phyloP scores from a whole-genome alignment of 1,139 yeast species.

The Arxiozyma heterogenica region DNA sequence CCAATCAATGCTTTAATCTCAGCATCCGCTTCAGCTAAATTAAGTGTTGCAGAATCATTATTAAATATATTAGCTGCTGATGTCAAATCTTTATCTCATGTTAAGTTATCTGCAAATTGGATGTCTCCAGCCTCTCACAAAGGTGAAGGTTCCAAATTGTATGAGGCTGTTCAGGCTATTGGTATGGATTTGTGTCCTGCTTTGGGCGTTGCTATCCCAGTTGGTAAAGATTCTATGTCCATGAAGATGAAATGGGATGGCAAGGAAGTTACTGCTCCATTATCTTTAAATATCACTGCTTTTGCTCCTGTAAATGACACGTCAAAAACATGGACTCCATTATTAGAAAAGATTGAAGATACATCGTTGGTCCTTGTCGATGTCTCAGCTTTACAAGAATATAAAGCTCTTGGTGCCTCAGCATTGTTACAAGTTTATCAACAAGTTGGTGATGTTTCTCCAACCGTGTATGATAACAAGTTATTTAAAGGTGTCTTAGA shows the following conservation, averaged over 20 bases:
- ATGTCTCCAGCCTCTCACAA: slow-evolving; percentile 95
- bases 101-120: slow-evolving; percentile 96
- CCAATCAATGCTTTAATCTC: slow-evolving; percentile 85
- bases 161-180: slow-evolving; percentile 95
- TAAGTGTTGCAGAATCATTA: slow-evolving; percentile 93
- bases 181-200: slow-evolving; percentile 93
- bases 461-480: slow-evolving; percentile 66
- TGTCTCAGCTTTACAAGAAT: slow-evolving; percentile 48
- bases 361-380: slow-evolving; percentile 73
- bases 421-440: slow-evolving; percentile 90
- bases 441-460: slow-evolving; percentile 74
- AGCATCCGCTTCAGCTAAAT: slow-evolving; percentile 93
- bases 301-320: slow-evolving; percentile 83
- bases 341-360: slow-evolving; percentile 43
- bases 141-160: slow-evolving; percentile 92
- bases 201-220: slow-evolving; percentile 87
- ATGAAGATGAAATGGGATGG: slow-evolving; percentile 98
- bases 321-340: slow-evolving; percentile 92
- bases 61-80: slow-evolving; percentile 88
- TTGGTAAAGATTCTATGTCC: slow-evolving; percentile 98
- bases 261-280: slow-evolving; percentile 88
- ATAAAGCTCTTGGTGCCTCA: slow-evolving; percentile 77
- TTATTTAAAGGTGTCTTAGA: slow-evolving; percentile 61
- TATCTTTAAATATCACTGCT: slow-evolving; percentile 86
- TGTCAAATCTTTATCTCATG: slow-evolving; percentile 60